These are phyloP conservation scores for Termitomyces sp. DNA, from an alignment of 768 basidiomycete species.

Conservation along the genomic window DNA sequence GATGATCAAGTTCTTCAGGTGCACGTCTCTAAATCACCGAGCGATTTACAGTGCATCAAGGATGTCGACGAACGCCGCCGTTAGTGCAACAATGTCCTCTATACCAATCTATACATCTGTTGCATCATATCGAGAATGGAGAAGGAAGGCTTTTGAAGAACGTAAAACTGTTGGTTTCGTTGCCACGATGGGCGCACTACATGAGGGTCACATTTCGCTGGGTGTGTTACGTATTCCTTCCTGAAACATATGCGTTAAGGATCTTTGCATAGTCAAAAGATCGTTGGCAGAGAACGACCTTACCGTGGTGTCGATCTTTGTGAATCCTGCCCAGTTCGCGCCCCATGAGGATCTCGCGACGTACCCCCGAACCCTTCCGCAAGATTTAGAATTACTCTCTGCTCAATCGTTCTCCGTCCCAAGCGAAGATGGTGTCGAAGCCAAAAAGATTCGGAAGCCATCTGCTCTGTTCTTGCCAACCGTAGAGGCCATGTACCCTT, in stretches of 20 bases:
- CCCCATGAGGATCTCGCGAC: slow-evolving; percentile 89
- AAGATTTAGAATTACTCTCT: slow-evolving; percentile 62
- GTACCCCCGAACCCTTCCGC: slow-evolving; percentile 83
- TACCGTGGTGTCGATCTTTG: slow-evolving; percentile 93
- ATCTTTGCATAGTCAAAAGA: slow-evolving; percentile 50
- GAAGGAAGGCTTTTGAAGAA: slow-evolving; percentile 50
- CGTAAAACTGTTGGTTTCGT: slow-evolving; percentile 82
- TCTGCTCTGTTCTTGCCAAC: slow-evolving; percentile 78
- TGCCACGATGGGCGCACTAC: slow-evolving; percentile 97
- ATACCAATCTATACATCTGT: slow-evolving; percentile 56
- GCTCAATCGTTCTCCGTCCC: slow-evolving; percentile 25
- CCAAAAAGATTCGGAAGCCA: slow-evolving; percentile 30
- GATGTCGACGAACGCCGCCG: slow-evolving; percentile 2
- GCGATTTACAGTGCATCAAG: slow-evolving; percentile 3
- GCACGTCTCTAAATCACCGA: background rate
- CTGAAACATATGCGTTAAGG: background rate
- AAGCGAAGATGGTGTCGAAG: slow-evolving; percentile 6
- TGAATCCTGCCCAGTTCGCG: slow-evolving; percentile 97
- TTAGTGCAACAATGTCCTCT: slow-evolving; percentile 22
- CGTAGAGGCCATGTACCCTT: slow-evolving; percentile 87
- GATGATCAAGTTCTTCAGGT: background rate
- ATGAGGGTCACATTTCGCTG: slow-evolving; percentile 88
- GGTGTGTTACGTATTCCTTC: slow-evolving; percentile 41
- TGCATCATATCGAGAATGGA: slow-evolving; percentile 65
- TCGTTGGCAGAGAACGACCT: slow-evolving; percentile 76